These are phyloP conservation scores for Termitomyces sp. DNA, from an alignment of 768 basidiomycete species.

Conservation along the genomic window DNA sequence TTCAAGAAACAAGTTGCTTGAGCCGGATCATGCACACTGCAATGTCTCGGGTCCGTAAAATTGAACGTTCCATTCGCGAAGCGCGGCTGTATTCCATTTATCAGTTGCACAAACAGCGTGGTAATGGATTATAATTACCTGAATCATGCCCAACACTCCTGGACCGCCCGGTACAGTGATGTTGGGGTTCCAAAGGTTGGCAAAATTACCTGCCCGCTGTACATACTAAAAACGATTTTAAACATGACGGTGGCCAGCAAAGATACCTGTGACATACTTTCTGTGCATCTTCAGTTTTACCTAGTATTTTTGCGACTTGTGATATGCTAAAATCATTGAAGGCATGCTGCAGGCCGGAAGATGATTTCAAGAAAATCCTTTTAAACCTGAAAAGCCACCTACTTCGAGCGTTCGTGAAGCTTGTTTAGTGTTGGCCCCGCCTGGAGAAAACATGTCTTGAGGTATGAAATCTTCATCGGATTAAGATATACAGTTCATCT, in stretches of 20 bases:
- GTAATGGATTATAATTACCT: constrained; percentile 29
- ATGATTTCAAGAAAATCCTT: neutral
- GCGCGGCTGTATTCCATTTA: constrained; percentile 33
- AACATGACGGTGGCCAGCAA: neutral
- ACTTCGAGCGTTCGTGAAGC: constrained; percentile 61
- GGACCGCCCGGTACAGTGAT: constrained; percentile 44
- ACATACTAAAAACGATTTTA: constrained; percentile 35
- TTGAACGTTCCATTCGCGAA: constrained; percentile 55
- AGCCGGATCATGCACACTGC: constrained; percentile 56
- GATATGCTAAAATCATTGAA: constrained; percentile 63
- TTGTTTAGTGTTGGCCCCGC: constrained; percentile 56
- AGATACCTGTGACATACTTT: constrained; percentile 33
- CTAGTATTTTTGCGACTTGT: constrained; percentile 54
- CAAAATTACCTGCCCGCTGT: constrained; percentile 49
- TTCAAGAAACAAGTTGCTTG: constrained; percentile 58
- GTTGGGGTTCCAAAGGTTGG: constrained; percentile 57
- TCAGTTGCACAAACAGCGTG: neutral
- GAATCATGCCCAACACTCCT: constrained; percentile 53
- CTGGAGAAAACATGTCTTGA: constrained; percentile 35
- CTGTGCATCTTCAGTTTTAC: constrained; percentile 39
- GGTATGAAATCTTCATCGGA: constrained; percentile 31
- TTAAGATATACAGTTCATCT: neutral
- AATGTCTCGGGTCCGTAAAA: constrained; percentile 63
- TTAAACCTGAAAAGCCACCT: neutral
- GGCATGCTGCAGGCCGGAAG: constrained; percentile 40